Conservation (phyloP, 2,329 filamentous ascomycete species). For the Bretziella fagacearum region DNA sequence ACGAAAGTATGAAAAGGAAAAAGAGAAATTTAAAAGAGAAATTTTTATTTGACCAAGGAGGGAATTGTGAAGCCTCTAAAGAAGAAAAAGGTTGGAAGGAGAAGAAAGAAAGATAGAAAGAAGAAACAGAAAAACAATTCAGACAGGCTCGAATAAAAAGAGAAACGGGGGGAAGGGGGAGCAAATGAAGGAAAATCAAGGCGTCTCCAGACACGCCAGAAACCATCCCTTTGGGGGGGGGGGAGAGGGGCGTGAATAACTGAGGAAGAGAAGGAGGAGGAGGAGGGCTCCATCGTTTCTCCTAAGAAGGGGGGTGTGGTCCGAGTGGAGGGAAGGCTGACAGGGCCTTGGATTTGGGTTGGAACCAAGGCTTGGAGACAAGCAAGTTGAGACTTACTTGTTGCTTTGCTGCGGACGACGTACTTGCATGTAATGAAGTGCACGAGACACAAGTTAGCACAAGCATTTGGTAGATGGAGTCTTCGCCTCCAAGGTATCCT, state of each 20-base stretch:
- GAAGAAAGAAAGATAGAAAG: slow-evolving; percentile 18
- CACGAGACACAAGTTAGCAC: no score
- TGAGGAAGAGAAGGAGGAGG: no score
- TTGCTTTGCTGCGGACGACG: no score
- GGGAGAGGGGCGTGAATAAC: neutral
- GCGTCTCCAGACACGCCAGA: slow-evolving; percentile 6
- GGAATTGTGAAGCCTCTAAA: slow-evolving; percentile 11
- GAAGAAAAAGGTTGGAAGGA: slow-evolving; percentile 17
- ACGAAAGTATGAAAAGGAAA: slow-evolving; percentile 18
- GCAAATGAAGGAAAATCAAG: slow-evolving; percentile 16
- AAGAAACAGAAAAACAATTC: slow-evolving; percentile 17
- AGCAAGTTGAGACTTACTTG: no score
- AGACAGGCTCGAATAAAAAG: slow-evolving; percentile 16
- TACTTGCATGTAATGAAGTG: no score
- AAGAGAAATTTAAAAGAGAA: slow-evolving; percentile 18
- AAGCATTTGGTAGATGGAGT: no score
- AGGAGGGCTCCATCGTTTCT: neutral
- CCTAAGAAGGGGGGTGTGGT: neutral
- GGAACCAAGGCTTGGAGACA: no score
- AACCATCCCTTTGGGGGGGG: slow-evolving; percentile 3
- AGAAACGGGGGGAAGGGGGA: slow-evolving; percentile 10
- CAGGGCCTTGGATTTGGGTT: no score
- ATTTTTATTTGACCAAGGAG: slow-evolving; percentile 15
- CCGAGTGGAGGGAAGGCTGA: neutral
- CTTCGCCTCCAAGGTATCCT: no score